Evolutionary conservation across 768 basidiomycete species (phyloP), one percentile per base, ranked within the genome.

Genomic region (Rhodotorula babjevae): DNA sequence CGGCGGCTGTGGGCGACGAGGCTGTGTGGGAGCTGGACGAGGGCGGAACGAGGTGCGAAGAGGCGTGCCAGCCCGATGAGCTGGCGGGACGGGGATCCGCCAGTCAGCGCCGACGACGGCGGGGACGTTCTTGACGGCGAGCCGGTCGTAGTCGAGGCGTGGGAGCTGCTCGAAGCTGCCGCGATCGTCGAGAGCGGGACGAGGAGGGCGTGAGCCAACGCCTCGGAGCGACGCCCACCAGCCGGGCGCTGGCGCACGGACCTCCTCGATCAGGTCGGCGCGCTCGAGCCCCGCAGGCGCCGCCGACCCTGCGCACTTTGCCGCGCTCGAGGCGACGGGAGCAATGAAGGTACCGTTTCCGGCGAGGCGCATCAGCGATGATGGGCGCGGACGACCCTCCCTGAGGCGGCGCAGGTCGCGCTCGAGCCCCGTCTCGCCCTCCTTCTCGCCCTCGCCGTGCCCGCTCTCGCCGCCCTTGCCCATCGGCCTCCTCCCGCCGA

Each of bases 101-200:
- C 25, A 27, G n/a, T 33, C 27, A 11, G 25, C 12, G 15, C 23
- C 2, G 49, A 21, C 2, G 29, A 68, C 53, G 61, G 52, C 7
- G 4, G 58, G 62, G 16, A 72, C 31, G n/a, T n/a, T 27, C 11
- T 33, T 53, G 47, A 50, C 29, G 23, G 62, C 10, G 27, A 46
- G 10, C 5, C 14, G 12, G 27, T 40, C 1, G n/a, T 47, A 52
- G 49, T 60, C 62, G 27, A 40, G 25, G 2, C 68, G 56, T 21
- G 61, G 53, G 18, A 57, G n/a, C n/a, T 69, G 67, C 53, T 62
- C 53, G 55, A 68, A 68, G 0, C 56, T 63, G 27, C 33, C 36
- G 47, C 23, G 47, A 9, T 23, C 21, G 47, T 19, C 47, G 47
- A 49, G 47, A 23, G 47, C 15, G 3, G 47, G 47, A 23, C 47